A percentile compares a stretch with the other conserved stretches of the same genome.
phyloP scores from a whole-genome alignment of 352 stramenopile species.

The Phytophthora sansomeana region DNA sequence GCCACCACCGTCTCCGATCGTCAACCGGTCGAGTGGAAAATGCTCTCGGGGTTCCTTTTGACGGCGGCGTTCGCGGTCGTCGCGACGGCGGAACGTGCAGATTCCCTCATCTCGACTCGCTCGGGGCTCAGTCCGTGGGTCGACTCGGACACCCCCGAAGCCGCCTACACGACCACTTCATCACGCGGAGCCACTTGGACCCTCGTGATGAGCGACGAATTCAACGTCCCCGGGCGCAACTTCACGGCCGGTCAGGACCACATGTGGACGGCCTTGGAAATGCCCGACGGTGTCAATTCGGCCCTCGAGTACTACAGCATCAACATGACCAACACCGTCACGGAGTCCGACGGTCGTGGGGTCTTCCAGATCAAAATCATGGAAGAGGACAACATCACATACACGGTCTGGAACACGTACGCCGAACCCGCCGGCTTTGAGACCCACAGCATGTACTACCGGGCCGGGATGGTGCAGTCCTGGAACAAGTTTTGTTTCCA shows the following conservation, averaged over 20 bases:
- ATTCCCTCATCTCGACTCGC: conserved; percentile 35
- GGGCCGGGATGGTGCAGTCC: conserved; percentile 87
- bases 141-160: conserved; percentile 44
- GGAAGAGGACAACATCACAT: conserved; percentile 53
- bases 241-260: conserved; percentile 52
- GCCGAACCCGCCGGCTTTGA: conserved; percentile 45
- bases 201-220: conserved; percentile 82
- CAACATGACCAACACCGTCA: conserved; percentile 65
- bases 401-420: conserved; percentile 57
- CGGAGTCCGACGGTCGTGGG: conserved; percentile 39
- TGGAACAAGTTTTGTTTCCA: conserved; percentile 97
- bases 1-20: conserved; percentile 2
- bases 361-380: conserved; percentile 49
- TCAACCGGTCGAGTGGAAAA: conserved; percentile 13
- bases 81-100: conserved; percentile 23
- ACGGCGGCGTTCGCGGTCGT: conserved; percentile 3
- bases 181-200: conserved; percentile 64
- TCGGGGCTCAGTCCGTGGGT: conserved; percentile 54
- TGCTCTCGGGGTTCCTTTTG: conserved; percentile 17
- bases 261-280: conserved; percentile 82
- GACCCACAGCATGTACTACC: conserved; percentile 50
- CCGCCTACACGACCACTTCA: conserved; percentile 35
- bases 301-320: conserved; percentile 94
- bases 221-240: conserved; percentile 71
- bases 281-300: conserved; percentile 50